These are phyloP conservation scores for Puccinia brachypodii DNA, from an alignment of 1,284 basidiomycete species.

Conservation along the genomic window DNA sequence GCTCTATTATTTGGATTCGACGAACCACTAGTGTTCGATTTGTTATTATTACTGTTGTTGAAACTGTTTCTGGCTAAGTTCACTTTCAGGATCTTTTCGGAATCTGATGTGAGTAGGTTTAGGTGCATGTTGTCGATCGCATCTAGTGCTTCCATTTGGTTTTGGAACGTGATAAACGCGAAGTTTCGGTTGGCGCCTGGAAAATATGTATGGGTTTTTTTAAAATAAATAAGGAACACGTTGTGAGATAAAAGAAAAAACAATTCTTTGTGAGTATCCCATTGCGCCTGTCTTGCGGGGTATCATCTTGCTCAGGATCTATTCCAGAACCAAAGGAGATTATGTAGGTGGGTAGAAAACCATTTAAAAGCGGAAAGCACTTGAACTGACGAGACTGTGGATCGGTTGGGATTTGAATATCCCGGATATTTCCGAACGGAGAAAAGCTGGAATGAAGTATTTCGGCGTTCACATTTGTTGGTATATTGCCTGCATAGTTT, in stretches of 20 bases:
- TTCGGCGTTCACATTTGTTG: slow-evolving; percentile 51
- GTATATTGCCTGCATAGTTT: slow-evolving; percentile 52
- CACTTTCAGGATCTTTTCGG: slow-evolving; percentile 40
- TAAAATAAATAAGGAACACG: not conserved
- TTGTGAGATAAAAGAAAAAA: not conserved
- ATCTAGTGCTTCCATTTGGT: slow-evolving; percentile 51
- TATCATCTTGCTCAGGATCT: not conserved
- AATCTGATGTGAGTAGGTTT: slow-evolving; percentile 50
- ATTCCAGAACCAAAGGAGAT: not conserved
- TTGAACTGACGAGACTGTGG: slow-evolving; percentile 51
- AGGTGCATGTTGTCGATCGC: slow-evolving; percentile 57
- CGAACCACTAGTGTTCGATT: not conserved
- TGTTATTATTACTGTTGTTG: slow-evolving; percentile 26
- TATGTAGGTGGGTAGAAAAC: not conserved
- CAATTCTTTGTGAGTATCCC: not conserved
- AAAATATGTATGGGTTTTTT: not conserved
- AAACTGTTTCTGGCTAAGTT: slow-evolving; percentile 31
- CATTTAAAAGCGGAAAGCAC: too few species aligned
- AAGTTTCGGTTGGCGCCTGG: slow-evolving; percentile 52
- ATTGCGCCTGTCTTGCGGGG: not conserved
- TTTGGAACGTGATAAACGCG: slow-evolving; percentile 53
- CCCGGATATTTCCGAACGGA: slow-evolving; percentile 55
- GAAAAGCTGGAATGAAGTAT: slow-evolving; percentile 52
- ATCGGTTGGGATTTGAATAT: slow-evolving; percentile 54
- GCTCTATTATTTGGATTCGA: slow-evolving; percentile 23